Evolutionary conservation across 345 rosid species (phyloP), one percentile per base, ranked within the genome.

Genomic region (Noccaea bulbosa): DNA sequence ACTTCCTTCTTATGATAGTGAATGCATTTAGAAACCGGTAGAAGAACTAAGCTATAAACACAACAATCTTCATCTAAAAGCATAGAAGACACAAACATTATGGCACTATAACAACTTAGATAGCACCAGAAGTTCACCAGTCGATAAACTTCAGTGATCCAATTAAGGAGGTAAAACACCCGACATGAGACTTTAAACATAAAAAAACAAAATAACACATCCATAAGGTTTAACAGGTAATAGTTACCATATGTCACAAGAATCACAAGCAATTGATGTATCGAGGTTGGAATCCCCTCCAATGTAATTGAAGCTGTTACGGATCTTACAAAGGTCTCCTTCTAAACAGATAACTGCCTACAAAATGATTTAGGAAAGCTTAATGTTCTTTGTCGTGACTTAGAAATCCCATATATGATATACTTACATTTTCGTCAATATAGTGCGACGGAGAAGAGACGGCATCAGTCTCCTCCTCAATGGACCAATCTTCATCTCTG

Each of bases 261-360:
- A 89, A 82, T 94, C 99, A 60, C 99, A 94, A 54, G 99, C 99
- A 82, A 91, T 94, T 69, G 99, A 94, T 62, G 99, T 94, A 80
- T 94, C 98, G 14, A 88, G 86, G 83, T 61, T 71, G 22, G 88
- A 81, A 74, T 81, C 90, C 62, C 79, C 95, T 52, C 83, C 90
- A 70, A 84, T 58, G 71, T 46, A 66, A 44, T 68, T 57, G 16
- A 85, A 76, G 67, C 79, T 84, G 74, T 80, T 77, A 67, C 93
- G 87, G 66, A 94, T 81, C 83, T 83, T 91, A 87, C 98, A 94
- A 60, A 83, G 95, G 83, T 83, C 87, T 67, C 98, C 98, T 78
- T 91, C 98, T 87, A 94, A 88, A 88, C 99, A 94, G 81, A 82
- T 74, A 83, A 94, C 99, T 91, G 96, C 96, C 99, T 94, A 87